phyloP scores from a whole-genome alignment of 306 rosid species.

The Amphicarpaea edgeworthii region DNA sequence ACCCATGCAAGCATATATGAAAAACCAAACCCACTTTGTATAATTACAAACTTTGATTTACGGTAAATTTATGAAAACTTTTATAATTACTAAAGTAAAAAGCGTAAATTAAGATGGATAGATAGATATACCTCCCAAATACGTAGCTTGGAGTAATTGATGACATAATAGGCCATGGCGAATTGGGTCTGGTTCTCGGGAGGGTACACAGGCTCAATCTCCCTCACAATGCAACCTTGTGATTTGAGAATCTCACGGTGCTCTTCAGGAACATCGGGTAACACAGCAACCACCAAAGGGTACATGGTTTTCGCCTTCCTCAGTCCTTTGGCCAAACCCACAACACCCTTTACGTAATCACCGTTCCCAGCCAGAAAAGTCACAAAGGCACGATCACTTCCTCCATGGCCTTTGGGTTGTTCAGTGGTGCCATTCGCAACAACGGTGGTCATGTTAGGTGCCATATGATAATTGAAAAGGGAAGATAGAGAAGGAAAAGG shows the following conservation, averaged over 20 bases:
- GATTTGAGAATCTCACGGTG: constrained; percentile 65
- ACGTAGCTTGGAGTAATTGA: constrained; percentile 88
- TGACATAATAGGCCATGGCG: constrained; percentile 85
- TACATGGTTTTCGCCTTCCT: constrained; percentile 66
- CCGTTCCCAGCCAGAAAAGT: constrained; percentile 85
- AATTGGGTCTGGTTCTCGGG: constrained; percentile 78
- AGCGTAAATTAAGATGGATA: no score
- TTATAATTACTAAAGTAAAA: no score
- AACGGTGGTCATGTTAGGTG: constrained; percentile 54
- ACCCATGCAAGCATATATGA: constrained; percentile 24
- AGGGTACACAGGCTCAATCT: constrained; percentile 73
- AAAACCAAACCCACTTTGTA: neutral
- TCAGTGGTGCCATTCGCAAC: neutral
- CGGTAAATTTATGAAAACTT: neutral
- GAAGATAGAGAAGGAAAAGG: neutral
- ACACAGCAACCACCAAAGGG: constrained; percentile 78
- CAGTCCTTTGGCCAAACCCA: constrained; percentile 85
- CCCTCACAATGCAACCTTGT: constrained; percentile 73
- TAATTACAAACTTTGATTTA: neutral
- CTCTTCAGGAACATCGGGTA: constrained; percentile 81
- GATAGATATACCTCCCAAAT: constrained; percentile 80
- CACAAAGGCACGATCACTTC: constrained; percentile 60
- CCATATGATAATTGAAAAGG: constrained; percentile 50
- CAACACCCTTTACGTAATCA: constrained; percentile 83
- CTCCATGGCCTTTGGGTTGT: neutral